Evolutionary conservation across 768 basidiomycete species (phyloP).

Genomic region (Tremella fuciformis): DNA sequence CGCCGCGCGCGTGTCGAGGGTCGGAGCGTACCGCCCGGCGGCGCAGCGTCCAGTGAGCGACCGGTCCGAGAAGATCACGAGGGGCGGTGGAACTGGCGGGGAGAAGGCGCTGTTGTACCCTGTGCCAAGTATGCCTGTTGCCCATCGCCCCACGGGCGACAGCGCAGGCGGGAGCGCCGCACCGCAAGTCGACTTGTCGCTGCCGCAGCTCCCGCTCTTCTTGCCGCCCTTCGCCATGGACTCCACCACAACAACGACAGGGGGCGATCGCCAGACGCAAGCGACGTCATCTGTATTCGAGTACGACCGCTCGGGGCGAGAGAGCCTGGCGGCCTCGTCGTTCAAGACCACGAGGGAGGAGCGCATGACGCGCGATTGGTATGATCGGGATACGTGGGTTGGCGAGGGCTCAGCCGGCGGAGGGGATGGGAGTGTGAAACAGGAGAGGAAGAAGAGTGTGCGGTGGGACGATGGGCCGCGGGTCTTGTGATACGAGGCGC

Average conservation of each 20-base stretch:
- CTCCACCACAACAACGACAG: background rate
- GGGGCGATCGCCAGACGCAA: background rate
- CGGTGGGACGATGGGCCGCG: conserved; percentile 27
- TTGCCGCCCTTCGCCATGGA: too few relatives aligned
- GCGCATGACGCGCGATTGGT: conserved; percentile 29
- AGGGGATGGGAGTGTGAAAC: conserved; percentile 8
- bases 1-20: background rate
- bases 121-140: background rate
- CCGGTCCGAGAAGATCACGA: background rate
- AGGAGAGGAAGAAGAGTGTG: conserved; percentile 33
- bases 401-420: conserved; percentile 4
- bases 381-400: conserved; percentile 26
- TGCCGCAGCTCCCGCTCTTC: background rate
- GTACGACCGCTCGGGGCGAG: background rate
- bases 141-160: background rate
- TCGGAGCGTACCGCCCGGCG: background rate
- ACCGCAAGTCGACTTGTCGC: background rate
- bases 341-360: background rate
- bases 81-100: background rate
- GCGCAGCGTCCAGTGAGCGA: background rate
- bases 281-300: background rate
- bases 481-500: background rate
- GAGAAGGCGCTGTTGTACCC: background rate
- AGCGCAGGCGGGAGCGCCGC: background rate
- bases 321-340: background rate